These are phyloP conservation scores for Plasmodium malariae DNA, from an alignment of 169 alveolate genomes.

Conservation along the genomic window DNA sequence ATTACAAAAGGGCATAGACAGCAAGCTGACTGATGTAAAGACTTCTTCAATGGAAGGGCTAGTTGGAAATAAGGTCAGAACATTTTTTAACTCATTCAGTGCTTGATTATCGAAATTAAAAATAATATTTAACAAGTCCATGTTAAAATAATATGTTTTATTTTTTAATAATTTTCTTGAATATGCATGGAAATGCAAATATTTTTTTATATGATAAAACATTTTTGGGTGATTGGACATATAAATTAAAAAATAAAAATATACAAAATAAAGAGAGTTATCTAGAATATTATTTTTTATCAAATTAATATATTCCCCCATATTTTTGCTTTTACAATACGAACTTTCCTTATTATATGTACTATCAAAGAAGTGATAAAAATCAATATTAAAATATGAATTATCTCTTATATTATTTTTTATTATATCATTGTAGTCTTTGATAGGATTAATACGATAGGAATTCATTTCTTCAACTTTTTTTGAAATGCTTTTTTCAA, in stretches of 20 bases:
- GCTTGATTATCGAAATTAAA: conserved; percentile 51
- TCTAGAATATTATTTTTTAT: background rate
- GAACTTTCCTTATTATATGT: background rate
- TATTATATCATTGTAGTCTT: conserved; percentile 54
- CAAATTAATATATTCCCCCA: background rate
- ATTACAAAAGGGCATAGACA: conserved; percentile 31
- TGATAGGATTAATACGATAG: conserved; percentile 34
- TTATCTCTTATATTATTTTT: conserved; percentile 52
- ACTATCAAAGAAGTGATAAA: conserved; percentile 36
- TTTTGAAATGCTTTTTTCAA: background rate
- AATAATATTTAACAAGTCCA: conserved; percentile 56
- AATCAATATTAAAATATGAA: conserved; percentile 35
- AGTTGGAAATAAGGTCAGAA: conserved; percentile 48
- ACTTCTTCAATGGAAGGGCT: conserved; percentile 56
- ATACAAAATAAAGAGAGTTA: conserved; percentile 33
- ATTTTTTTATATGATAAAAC: conserved; percentile 55
- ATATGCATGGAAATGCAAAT: conserved; percentile 54
- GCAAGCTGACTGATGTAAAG: conserved; percentile 3
- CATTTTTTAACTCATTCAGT: conserved; percentile 25
- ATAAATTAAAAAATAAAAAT: conserved; percentile 52
- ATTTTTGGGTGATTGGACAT: conserved; percentile 51
- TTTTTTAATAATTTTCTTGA: conserved; percentile 42
- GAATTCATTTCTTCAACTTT: conserved; percentile 38
- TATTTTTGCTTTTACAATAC: background rate
- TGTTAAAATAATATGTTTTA: conserved; percentile 29